phyloP scores from a whole-genome alignment of 805 yeast genomes.

The Dipodascopsis uninucleata region DNA sequence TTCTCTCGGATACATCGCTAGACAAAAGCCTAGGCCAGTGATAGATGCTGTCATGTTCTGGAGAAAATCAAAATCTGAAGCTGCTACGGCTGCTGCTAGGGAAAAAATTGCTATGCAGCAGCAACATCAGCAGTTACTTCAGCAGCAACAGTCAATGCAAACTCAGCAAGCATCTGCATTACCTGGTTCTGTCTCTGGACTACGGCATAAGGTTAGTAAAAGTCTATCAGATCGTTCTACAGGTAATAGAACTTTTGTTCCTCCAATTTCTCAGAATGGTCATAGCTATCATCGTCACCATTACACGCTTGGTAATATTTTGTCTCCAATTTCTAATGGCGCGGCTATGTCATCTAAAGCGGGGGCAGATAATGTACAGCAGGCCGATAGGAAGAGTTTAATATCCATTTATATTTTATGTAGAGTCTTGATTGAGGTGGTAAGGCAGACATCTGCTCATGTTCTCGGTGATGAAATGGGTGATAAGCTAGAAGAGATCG shows the following conservation, averaged over 20 bases:
- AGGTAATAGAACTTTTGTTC: conserved; percentile 1
- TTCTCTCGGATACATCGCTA: conserved; percentile 86
- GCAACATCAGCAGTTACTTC: background rate
- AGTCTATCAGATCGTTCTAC: conserved; percentile 25
- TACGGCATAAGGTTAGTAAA: conserved; percentile 25
- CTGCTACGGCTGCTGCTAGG: conserved; percentile 48
- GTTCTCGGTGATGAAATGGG: conserved; percentile 73
- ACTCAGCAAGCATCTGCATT: conserved; percentile 6
- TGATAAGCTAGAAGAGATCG: conserved; percentile 85
- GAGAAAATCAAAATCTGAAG: conserved; percentile 90
- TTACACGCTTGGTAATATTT: conserved; percentile 1
- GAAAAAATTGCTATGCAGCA: conserved; percentile 1
- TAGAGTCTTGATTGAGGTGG: conserved; percentile 88
- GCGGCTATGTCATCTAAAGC: background rate
- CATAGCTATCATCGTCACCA: conserved; percentile 16
- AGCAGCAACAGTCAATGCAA: conserved; percentile 2
- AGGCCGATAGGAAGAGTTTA: conserved; percentile 80
- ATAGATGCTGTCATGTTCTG: conserved; percentile 98
- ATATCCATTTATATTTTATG: conserved; percentile 86
- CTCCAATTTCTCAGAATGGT: background rate
- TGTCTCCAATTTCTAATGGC: conserved; percentile 1
- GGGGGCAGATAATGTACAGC: conserved; percentile 65
- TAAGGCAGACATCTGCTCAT: conserved; percentile 76
- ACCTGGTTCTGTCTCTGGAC: conserved; percentile 7
- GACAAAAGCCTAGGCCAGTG: conserved; percentile 87